phyloP scores from a whole-genome alignment of 176 grass and related monocot species.

The Eleusine indica region DNA sequence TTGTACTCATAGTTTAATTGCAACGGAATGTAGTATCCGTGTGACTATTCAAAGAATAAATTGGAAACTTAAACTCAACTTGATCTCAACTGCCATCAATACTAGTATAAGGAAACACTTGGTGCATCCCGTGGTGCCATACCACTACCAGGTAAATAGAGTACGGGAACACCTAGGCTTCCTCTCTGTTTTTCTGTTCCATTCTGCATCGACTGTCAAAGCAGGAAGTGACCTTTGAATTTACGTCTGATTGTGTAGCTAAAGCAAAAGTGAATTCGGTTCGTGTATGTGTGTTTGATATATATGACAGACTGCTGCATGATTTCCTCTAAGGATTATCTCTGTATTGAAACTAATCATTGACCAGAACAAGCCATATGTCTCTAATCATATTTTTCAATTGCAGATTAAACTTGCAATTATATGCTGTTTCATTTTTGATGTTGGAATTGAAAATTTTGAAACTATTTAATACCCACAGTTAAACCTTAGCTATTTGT shows the following conservation, averaged over 20 bases:
- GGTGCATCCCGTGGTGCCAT: neutral
- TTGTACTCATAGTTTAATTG: constrained; percentile 5
- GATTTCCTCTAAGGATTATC: neutral
- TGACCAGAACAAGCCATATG: neutral
- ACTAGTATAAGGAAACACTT: neutral
- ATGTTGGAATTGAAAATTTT: constrained; percentile 30
- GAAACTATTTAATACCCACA: constrained; percentile 20
- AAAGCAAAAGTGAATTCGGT: neutral
- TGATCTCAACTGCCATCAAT: neutral
- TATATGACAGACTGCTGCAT: neutral
- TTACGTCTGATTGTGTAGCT: neutral
- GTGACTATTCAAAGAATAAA: neutral
- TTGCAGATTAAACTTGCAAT: constrained; percentile 3
- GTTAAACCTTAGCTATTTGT: neutral
- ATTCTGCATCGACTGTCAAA: neutral
- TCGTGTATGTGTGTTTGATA: neutral
- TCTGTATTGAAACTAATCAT: neutral
- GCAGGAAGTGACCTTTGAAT: neutral
- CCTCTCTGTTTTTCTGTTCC: neutral
- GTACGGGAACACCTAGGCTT: neutral
- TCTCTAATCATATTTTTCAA: constrained; percentile 1
- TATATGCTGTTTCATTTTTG: constrained; percentile 25
- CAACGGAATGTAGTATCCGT: neutral
- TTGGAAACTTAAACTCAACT: neutral
- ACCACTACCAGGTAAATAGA: neutral